Base-by-base conservation (phyloP, 2,329 filamentous ascomycete species). In the Botrytis tulipae region DNA sequence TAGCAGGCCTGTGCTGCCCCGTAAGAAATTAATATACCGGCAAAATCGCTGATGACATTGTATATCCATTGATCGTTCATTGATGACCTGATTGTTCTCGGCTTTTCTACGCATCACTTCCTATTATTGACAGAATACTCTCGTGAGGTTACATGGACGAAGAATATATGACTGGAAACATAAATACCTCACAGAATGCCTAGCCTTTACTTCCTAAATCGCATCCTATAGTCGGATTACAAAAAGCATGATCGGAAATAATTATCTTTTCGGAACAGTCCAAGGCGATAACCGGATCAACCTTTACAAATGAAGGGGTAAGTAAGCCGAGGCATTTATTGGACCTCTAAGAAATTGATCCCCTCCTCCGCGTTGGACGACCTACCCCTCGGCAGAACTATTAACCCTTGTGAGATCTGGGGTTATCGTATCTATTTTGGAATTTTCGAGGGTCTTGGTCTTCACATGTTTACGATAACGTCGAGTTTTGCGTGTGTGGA, bases 11-110 rank as follows among this genome's bases (percentile, higher is more conserved):
- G 9, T n/a, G 66, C 35, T 42, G 35, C 54, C 46, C 20, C 6
- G 10, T 37, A 29, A 57, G 25, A 68, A 57, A 68, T 57, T 57
- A 68, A 68, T 68, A 68, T 68, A 57, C 35, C 66, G 48, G 37
- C 35, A 57, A 57, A 54, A 68, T 57, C 25, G 66, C 48, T 68
- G 48, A 57, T 68, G 16, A 42, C 10, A 57, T 29, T 32, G 4
- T 57, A 37, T 25, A 42, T 42, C 35, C 48, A 42, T 42, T 68
- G 18, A 29, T 22, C 14, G 10, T 62, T 25, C 29, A 70, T 62
- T 37, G 25, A 44, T 63, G 54, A 70, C 22, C 10, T 35, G 16
- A 37, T 22, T 37, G 25, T 18, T 59, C 68, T 70, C 29, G 32
- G 35, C 46, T 60, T 40, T 70, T 46, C 51, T 42, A 9, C 54